Percentiles rank a stretch among this genome's conserved stretches.
phyloP scores from a whole-genome alignment of 352 stramenopile species.

The Phytophthora syringae region DNA sequence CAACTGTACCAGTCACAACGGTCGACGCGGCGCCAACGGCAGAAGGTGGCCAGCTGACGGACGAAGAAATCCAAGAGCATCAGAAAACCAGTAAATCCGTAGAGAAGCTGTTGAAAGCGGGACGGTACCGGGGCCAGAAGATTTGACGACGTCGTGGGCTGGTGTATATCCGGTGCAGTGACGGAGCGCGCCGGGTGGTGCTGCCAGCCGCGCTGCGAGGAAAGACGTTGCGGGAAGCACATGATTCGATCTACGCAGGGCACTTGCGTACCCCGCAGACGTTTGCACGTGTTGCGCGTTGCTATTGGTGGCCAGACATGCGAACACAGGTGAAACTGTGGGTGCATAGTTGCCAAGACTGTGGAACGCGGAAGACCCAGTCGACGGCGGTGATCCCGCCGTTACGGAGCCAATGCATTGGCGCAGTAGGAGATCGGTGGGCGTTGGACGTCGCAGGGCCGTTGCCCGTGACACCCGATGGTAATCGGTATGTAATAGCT shows the following conservation, averaged over 20 bases:
- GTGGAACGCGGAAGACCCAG: not conserved
- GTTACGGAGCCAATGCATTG: not conserved
- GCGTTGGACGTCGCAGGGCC: not conserved
- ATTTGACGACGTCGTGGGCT: no score
- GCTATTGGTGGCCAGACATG: not conserved
- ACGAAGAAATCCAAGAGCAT: no score
- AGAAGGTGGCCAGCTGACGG: no score
- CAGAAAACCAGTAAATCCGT: no score
- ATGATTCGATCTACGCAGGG: conserved; percentile 6
- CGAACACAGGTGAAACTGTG: not conserved
- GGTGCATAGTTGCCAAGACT: conserved; percentile 1
- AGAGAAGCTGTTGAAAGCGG: no score
- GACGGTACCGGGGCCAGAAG: no score
- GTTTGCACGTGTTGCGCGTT: not conserved
- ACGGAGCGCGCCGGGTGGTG: not conserved
- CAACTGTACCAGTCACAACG: no score
- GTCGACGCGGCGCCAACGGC: no score
- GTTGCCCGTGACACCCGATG: not conserved
- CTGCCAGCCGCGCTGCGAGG: not conserved
- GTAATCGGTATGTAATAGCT: not conserved
- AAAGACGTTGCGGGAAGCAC: not conserved
- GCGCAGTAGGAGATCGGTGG: not conserved
- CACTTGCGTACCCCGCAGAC: not conserved
- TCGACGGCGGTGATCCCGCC: conserved; percentile 1
- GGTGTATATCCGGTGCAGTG: not conserved